Conservation (phyloP, 345 rosid species). For the Citrus cavaleriei region DNA sequence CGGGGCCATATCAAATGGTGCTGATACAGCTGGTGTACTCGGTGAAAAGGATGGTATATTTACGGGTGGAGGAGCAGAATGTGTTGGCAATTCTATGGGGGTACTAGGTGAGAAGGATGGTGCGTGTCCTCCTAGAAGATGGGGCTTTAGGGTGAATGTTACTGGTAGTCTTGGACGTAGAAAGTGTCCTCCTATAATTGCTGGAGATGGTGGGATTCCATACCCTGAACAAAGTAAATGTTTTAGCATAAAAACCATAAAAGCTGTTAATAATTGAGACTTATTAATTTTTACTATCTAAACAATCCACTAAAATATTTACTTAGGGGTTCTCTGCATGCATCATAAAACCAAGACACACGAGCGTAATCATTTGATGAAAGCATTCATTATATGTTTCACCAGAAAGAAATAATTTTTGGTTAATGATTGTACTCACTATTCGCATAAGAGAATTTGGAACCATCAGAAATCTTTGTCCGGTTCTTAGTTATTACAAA, state of each 20-base stretch:
- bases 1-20: neutral
- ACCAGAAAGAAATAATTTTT: neutral
- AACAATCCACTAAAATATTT: neutral
- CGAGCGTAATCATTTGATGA: neutral
- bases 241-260: neutral
- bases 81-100: slow-evolving; percentile 32
- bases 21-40: slow-evolving; percentile 10
- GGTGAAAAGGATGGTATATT: slow-evolving; percentile 25
- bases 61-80: slow-evolving; percentile 39
- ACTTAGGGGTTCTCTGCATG: neutral
- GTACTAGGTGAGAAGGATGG: slow-evolving; percentile 36
- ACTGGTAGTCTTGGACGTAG: slow-evolving; percentile 36
- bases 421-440: neutral
- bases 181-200: slow-evolving; percentile 12
- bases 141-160: slow-evolving; percentile 37
- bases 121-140: slow-evolving; percentile 27
- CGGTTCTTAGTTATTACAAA: neutral
- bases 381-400: neutral
- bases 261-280: neutral
- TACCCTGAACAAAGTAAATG: slow-evolving; percentile 18
- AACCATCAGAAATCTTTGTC: neutral
- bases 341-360: neutral
- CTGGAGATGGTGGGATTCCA: slow-evolving; percentile 28
- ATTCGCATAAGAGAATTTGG: neutral
- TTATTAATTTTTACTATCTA: neutral